Evolutionary conservation across 129 eudicot species (phyloP).

Genomic region (Flaveria trinervia): DNA sequence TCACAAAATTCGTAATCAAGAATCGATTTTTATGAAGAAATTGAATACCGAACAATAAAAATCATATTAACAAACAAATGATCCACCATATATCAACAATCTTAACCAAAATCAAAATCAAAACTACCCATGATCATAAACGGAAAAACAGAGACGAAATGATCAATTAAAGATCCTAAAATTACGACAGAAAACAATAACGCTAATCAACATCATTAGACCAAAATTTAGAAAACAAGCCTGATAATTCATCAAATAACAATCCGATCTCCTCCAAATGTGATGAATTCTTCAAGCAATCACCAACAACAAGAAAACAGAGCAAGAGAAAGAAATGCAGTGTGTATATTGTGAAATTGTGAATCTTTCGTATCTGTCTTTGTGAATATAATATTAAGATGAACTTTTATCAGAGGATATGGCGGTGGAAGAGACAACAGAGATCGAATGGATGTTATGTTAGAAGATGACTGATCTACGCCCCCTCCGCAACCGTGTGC

Average conservation of each 20-base stretch:
- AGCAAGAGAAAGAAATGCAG: background rate
- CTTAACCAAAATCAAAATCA: background rate
- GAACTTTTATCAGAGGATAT: background rate
- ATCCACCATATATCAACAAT: background rate
- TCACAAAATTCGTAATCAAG: background rate
- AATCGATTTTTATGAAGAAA: background rate
- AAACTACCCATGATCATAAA: background rate
- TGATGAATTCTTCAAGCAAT: constrained; percentile 7
- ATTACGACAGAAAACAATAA: background rate
- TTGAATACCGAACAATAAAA: background rate
- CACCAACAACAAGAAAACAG: background rate
- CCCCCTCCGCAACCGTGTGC: constrained; percentile 43
- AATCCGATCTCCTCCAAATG: constrained; percentile 10
- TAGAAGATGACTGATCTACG: constrained; percentile 60
- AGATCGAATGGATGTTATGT: constrained; percentile 39
- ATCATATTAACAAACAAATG: background rate
- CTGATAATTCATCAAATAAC: constrained; percentile 26
- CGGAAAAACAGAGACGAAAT: background rate
- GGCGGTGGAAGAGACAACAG: constrained; percentile 33
- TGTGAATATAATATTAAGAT: background rate
- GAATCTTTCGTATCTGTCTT: constrained; percentile 8
- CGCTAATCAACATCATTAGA: background rate
- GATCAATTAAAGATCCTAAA: background rate
- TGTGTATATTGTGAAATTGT: background rate
- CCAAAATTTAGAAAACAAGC: background rate